Evolutionary conservation across 2,329 filamentous ascomycete genomes (phyloP), one percentile per base, ranked within the genome.

Genomic region (Ceratocystis lukuohia): DNA sequence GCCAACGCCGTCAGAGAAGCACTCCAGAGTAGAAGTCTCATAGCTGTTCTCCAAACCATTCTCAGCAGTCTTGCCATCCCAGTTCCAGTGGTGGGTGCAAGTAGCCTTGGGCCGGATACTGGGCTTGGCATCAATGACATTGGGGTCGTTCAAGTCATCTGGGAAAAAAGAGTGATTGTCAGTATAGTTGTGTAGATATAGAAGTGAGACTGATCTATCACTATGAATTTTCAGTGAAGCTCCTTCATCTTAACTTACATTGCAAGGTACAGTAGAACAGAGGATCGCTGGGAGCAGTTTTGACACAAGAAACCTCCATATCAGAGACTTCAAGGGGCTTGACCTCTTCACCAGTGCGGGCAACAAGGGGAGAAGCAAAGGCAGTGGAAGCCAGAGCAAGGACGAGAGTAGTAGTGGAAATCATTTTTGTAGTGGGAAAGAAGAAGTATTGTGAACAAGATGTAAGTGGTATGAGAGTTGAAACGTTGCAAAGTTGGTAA

Each of bases 41-140:
- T 69, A 71, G 33, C 57, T 67, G 66, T 71, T 53, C 69, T 69
- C 1, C 76, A 79, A 53, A 20, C 71, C 71, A 10, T 69, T 65
- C 12, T 65, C 41, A 4, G 65, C 59, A 2, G 69, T 69, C 44
- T 70, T 25, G 53, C 71, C 70, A 65, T 72, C 71, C 71, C 71
- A 72, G 20, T 68, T 17, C 70, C 71, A 72, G 12, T 61, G 30
- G 41, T 68, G 66, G 8, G 68, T 53, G 67, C 71, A 72, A 30
- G 46, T 20, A 20, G 66, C 33, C n/a, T 33, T 20, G 10, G 66
- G 17, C 20, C n/a, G 57, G 5, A 53, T 30, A 22, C 50, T 56
- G n/a, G 53, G 61, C 2, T 44, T 46, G 7, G 46, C 46, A 20
- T 5, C 10, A 2, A 7, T 2, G 17, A 63, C 66, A 33, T 67